Base-by-base conservation (phyloP, 1,284 basidiomycete species). In the Trichosporon sp. region DNA sequence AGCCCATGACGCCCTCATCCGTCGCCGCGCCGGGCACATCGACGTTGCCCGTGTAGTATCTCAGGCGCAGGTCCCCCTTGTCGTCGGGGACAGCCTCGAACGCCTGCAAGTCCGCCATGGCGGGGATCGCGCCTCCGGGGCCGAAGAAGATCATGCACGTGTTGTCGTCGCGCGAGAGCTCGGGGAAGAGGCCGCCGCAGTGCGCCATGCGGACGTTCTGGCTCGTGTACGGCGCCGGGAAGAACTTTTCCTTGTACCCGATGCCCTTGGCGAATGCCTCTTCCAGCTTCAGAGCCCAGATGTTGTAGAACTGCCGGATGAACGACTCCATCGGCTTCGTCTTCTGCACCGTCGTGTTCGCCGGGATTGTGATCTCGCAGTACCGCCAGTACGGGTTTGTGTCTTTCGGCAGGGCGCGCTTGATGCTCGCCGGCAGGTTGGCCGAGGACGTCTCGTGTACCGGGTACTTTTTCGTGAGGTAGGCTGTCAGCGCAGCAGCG, bases 101-200 rank as follows among this genome's bases (percentile, higher is more conserved):
- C 19, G 19, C 51, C 51, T 54, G 51, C 51, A 54, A 10, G 51
- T 54, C 51, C 21, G 51, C 51, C 51, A 54, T 54, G 51, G 51
- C 51, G 51, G 51, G 51, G 19, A 54, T 21, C 8, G 51, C 51
- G 3, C 51, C 51, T 19, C 51, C 51, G n/a, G 51, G 51, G 4
- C 51, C 51, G 21, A 54, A 54, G 51, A 54, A 54, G 51, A 54
- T 16, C 51, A 54, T 21, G 51, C 51, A 54, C 10, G 51, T 54
- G 14, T 16, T 54, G 51, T 19, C 51, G 51, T 54, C 19, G 7
- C 51, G n/a, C 6, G 8, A 10, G 6, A 54, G 51, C 51, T 54
- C 19, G 19, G 51, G 51, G 51, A 54, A 54, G 16, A 54, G n/a
- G 51, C 51, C 19, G 10, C 51, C 51, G 51, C 51, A 54, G 51